Percentiles rank a stretch among this genome's conserved stretches.
Conservation (phyloP, 257 asterid genomes). For the Solanum sejunctum region DNA sequence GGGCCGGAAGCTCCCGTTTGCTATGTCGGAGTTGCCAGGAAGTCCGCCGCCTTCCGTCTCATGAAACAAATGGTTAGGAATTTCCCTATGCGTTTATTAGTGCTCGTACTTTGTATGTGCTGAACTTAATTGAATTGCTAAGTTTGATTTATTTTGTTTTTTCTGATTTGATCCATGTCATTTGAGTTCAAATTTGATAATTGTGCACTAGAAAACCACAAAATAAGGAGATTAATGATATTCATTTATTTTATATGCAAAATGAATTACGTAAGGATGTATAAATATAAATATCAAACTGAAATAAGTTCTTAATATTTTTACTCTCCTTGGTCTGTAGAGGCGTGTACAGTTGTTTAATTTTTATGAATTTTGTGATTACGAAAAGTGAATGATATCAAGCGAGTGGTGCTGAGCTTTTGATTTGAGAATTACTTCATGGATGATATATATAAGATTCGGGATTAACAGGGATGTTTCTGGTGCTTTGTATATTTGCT, state of each 20-base stretch:
- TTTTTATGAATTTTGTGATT: background rate
- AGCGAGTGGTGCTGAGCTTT: background rate
- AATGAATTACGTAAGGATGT: background rate
- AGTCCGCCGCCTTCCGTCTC: constrained; percentile 97
- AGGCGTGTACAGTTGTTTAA: background rate
- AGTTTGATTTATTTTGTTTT: background rate
- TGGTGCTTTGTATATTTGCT: background rate
- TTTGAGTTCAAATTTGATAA: background rate
- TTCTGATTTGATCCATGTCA: background rate
- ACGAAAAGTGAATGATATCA: background rate
- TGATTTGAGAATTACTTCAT: background rate
- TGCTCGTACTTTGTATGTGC: background rate
- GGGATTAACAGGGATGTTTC: background rate
- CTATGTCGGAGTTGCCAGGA: constrained; percentile 75
- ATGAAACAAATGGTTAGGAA: constrained; percentile 88
- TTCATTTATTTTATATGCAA: background rate
- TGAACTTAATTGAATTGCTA: background rate
- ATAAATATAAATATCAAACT: background rate
- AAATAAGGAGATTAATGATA: background rate
- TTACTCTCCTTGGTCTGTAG: background rate
- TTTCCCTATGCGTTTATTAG: background rate
- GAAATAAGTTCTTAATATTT: background rate
- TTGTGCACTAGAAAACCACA: background rate
- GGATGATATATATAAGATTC: background rate
- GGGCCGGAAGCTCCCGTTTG: constrained; percentile 84